Percentiles rank a stretch among this genome's conserved stretches.
Evolutionary conservation across 495 filamentous ascomycete species (phyloP).

Genomic region (Aspergillus baeticus): DNA sequence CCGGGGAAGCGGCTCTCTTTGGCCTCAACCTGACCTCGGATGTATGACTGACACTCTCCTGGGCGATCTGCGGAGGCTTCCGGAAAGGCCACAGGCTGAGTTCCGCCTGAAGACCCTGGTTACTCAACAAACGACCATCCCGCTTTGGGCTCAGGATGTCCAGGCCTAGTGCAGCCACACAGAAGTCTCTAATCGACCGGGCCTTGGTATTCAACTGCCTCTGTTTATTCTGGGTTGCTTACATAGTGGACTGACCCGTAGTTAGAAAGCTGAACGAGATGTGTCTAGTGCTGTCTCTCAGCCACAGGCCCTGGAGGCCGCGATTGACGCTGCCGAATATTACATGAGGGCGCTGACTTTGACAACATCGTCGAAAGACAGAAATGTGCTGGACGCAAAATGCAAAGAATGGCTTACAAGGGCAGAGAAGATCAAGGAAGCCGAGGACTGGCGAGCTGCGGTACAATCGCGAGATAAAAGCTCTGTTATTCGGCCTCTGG

Average conservation of each 20-base stretch:
- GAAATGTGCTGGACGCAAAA: conserved; percentile 57
- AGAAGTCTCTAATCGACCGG: conserved; percentile 26
- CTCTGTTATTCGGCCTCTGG: conserved; percentile 27
- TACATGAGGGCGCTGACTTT: conserved; percentile 71
- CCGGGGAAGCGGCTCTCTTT: conserved; percentile 1
- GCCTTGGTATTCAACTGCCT: conserved; percentile 24
- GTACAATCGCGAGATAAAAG: conserved; percentile 19
- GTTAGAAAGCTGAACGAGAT: conserved; percentile 60
- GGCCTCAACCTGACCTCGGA: conserved; percentile 18
- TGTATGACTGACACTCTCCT: conserved; percentile 7
- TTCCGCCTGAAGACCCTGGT: neutral
- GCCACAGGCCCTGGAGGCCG: conserved; percentile 67
- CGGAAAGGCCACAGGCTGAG: conserved; percentile 10
- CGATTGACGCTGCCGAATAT: conserved; percentile 71
- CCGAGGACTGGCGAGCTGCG: conserved; percentile 34
- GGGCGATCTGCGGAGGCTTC: conserved; percentile 16
- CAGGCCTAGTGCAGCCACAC: conserved; percentile 24
- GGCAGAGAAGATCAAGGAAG: conserved; percentile 71
- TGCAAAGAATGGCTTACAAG: conserved; percentile 63
- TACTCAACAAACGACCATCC: neutral
- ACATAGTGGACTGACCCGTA: conserved; percentile 20
- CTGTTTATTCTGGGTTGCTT: neutral
- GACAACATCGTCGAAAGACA: conserved; percentile 52
- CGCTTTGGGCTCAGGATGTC: conserved; percentile 29
- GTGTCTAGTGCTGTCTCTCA: conserved; percentile 55